Percentiles rank a stretch among this genome's conserved stretches.
Evolutionary conservation across 768 basidiomycete species (phyloP).

Genomic region (Suillus hirtellus): DNA sequence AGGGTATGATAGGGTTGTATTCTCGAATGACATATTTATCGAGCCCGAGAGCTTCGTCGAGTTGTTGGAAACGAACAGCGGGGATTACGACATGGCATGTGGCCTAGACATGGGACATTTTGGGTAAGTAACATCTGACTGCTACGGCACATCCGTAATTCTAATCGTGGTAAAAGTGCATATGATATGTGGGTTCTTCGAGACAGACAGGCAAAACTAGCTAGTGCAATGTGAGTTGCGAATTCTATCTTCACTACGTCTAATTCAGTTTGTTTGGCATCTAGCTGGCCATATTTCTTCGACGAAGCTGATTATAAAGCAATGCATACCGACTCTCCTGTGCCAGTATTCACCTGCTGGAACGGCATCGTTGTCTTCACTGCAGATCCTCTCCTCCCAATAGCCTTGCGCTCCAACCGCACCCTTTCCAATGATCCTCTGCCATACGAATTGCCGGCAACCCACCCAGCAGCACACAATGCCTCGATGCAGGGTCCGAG

Average conservation of each 20-base stretch:
- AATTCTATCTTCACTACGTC: not conserved
- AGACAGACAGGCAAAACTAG: conserved; percentile 34
- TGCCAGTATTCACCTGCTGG: conserved; percentile 48
- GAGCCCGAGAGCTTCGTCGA: conserved; percentile 42
- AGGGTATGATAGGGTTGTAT: conserved; percentile 40
- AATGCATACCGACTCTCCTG: conserved; percentile 39
- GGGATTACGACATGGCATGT: conserved; percentile 45
- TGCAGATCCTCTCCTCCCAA: conserved; percentile 43
- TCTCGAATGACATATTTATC: conserved; percentile 44
- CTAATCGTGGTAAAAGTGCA: conserved; percentile 20
- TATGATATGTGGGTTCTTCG: conserved; percentile 42
- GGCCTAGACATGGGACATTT: conserved; percentile 40
- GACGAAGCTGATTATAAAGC: conserved; percentile 37
- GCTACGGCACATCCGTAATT: not conserved
- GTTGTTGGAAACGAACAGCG: conserved; percentile 37
- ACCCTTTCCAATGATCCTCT: conserved; percentile 37
- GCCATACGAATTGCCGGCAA: conserved; percentile 24
- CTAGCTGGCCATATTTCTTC: conserved; percentile 43
- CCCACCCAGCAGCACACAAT: conserved; percentile 30
- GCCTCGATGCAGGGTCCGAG: conserved; percentile 20
- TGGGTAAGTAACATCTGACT: conserved; percentile 23
- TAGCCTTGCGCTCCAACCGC: conserved; percentile 37
- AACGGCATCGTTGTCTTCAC: conserved; percentile 44
- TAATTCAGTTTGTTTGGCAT: conserved; percentile 4
- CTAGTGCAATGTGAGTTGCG: conserved; percentile 11